Conservation (phyloP, 73 alveolate species). For the Loxodes magnus region DNA sequence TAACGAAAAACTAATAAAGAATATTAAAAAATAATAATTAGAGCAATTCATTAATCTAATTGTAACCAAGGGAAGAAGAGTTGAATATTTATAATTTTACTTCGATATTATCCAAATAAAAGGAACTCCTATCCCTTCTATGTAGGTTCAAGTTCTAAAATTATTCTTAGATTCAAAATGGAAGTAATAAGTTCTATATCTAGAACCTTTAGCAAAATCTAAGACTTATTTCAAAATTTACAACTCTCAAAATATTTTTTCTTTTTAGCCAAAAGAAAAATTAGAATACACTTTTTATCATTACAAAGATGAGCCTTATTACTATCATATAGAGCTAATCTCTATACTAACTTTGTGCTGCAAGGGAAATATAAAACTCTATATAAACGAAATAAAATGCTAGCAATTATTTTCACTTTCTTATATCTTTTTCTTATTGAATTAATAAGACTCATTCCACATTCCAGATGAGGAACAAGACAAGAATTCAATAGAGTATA, state of each 20-base stretch:
- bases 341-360: constrained; percentile 16
- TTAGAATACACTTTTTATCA: neutral
- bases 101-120: neutral
- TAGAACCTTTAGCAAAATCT: neutral
- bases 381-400: constrained; percentile 10
- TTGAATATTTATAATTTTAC: constrained; percentile 12
- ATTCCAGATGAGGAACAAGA: neutral
- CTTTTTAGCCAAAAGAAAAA: neutral
- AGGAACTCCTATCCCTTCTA: neutral
- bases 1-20: constrained; percentile 11
- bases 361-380: neutral
- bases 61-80: constrained; percentile 24
- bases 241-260: too few relatives aligned
- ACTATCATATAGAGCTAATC: constrained; percentile 24
- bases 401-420: neutral
- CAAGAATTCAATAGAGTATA: neutral
- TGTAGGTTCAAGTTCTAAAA: neutral
- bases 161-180: neutral
- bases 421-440: neutral
- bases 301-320: constrained; percentile 33
- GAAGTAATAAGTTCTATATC: neutral
- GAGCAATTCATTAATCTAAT: constrained; percentile 19
- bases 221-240: too few relatives aligned
- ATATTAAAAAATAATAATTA: constrained; percentile 14
- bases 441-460: neutral